Conservation (phyloP, 1,284 basidiomycete species). For the Coniophora puteana region DNA sequence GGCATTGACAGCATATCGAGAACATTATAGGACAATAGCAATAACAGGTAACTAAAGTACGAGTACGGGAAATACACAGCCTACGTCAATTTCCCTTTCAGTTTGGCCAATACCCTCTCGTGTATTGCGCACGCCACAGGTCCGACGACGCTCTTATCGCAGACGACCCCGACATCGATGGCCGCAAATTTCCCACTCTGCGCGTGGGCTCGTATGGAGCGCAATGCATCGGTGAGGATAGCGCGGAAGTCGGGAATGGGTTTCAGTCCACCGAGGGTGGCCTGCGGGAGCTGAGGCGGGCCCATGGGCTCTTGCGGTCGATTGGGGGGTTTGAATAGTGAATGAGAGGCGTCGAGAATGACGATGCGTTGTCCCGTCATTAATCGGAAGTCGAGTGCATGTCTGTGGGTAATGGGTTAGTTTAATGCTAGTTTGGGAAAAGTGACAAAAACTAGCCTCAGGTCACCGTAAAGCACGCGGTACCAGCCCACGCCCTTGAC, state of each 20-base stretch:
- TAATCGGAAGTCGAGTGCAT: slow-evolving; percentile 77
- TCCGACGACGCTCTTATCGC: slow-evolving; percentile 45
- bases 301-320: no score
- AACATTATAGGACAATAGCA: no score
- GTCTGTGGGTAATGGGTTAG: slow-evolving; percentile 33
- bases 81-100: slow-evolving; percentile 9
- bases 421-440: neutral
- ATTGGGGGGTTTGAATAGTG: slow-evolving; percentile 52
- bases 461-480: slow-evolving; percentile 64
- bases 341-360: slow-evolving; percentile 65
- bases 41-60: no score
- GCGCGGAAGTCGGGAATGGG: slow-evolving; percentile 59
- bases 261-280: slow-evolving; percentile 38
- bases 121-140: slow-evolving; percentile 47
- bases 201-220: slow-evolving; percentile 10
- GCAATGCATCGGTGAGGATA: slow-evolving; percentile 41
- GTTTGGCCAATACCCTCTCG: slow-evolving; percentile 33
- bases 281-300: slow-evolving; percentile 2
- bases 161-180: slow-evolving; percentile 62
- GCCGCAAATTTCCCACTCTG: slow-evolving; percentile 36
- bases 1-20: no score
- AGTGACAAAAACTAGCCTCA: slow-evolving; percentile 39
- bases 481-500: slow-evolving; percentile 81
- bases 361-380: slow-evolving; percentile 61
- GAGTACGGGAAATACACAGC: no score